Conservation (phyloP, 2,329 filamentous ascomycete species). For the Pseudocercospora eumusae region DNA sequence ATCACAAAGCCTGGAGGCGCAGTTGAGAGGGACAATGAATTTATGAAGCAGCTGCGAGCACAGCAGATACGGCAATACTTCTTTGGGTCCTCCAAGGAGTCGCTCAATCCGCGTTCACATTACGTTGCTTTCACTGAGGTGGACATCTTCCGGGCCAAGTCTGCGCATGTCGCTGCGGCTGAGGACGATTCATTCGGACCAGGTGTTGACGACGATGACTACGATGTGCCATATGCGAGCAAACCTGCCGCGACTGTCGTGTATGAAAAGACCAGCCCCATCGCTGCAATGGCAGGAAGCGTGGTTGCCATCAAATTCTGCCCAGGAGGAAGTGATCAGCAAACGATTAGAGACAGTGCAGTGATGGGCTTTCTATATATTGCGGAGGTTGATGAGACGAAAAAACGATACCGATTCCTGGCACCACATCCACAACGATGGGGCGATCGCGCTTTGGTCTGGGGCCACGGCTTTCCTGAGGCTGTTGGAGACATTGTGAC, state of each 20-base stretch:
- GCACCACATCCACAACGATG: constrained; percentile 81
- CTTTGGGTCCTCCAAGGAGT: constrained; percentile 72
- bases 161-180: constrained; percentile 21
- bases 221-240: constrained; percentile 44
- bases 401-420: constrained; percentile 76
- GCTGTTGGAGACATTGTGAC: constrained; percentile 44
- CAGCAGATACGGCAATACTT: constrained; percentile 88
- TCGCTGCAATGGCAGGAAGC: constrained; percentile 72
- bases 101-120: constrained; percentile 84
- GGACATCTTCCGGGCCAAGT: constrained; percentile 58
- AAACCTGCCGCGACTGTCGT: constrained; percentile 23
- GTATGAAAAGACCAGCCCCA: constrained; percentile 60
- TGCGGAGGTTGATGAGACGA: constrained; percentile 83
- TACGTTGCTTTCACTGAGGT: constrained; percentile 76
- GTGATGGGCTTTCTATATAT: constrained; percentile 94
- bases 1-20: constrained; percentile 85
- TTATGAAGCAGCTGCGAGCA: constrained; percentile 72
- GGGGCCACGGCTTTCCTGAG: constrained; percentile 79
- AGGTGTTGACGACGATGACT: constrained; percentile 52
- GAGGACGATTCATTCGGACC: constrained; percentile 39
- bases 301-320: constrained; percentile 80
- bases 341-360: constrained; percentile 74
- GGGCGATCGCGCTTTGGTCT: constrained; percentile 76
- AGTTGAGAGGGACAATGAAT: constrained; percentile 70
- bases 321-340: constrained; percentile 65